phyloP scores from a whole-genome alignment of 2,329 filamentous ascomycete species.

The Penicillium sp. region DNA sequence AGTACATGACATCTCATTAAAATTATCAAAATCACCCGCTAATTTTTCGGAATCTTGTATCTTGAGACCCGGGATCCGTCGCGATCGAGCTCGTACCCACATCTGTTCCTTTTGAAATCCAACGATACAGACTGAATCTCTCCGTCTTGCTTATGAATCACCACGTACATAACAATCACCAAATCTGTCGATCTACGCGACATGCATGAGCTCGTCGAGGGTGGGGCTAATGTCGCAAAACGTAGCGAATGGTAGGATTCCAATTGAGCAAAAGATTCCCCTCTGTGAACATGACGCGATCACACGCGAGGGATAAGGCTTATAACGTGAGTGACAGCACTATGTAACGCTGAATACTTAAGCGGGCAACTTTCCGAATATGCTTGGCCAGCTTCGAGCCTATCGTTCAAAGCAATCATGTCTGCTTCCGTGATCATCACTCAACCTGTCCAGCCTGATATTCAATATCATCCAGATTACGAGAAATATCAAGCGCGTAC shows the following conservation, averaged over 20 bases:
- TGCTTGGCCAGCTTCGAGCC: not conserved
- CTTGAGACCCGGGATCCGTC: constrained; percentile 22
- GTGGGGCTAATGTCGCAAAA: constrained; percentile 11
- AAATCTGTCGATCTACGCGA: not conserved
- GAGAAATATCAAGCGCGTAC: constrained; percentile 25
- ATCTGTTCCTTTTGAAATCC: not conserved
- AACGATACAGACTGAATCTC: not conserved
- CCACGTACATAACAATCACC: not conserved
- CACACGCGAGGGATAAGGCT: not conserved
- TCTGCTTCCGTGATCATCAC: constrained; percentile 20
- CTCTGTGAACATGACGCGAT: constrained; percentile 8
- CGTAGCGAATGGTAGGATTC: constrained; percentile 1
- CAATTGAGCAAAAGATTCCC: constrained; percentile 1
- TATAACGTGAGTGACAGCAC: not conserved
- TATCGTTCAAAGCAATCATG: constrained; percentile 12
- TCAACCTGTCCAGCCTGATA: constrained; percentile 22
- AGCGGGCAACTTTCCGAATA: not conserved
- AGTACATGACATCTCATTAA: no score
- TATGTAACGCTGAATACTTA: constrained; percentile 1
- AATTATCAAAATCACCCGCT: no score
- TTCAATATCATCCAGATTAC: constrained; percentile 27
- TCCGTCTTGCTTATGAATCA: not conserved
- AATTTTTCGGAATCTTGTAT: constrained; percentile 8
- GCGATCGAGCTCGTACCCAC: constrained; percentile 16
- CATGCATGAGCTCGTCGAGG: constrained; percentile 4